Evolutionary conservation across 768 basidiomycete genomes (phyloP), one percentile per base, ranked within the genome.

Genomic region (Naematelia encephala): DNA sequence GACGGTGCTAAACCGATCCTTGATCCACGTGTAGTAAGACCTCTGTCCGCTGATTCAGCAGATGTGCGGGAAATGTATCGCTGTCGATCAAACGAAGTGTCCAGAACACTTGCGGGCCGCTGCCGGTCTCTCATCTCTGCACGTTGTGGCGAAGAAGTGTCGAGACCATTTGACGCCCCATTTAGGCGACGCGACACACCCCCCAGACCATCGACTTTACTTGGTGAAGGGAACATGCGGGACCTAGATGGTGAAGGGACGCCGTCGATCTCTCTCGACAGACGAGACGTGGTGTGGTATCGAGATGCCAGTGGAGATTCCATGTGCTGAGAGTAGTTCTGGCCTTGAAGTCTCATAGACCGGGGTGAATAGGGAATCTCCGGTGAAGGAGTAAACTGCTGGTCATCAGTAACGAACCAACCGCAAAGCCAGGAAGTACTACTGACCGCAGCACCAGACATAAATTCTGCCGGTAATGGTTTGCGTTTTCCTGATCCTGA

Each of bases 311-410:
- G 34, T 8, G 34, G 34, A 39, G 34, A 39, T 39, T 39, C 34
- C 34, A 5, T 8, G 46, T 25, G 23, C 19, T 48, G 5, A 48
- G 8, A 8, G 19, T 43, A 26, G 29, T 21, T 13, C 22, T 26
- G 44, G 45, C 23, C 19, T 16, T 56, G 25, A 27, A 28, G 39
- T 44, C 26, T 43, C 45, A 39, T 21, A 43, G 22, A 45, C 39
- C n/a, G 22, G 27, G 61, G 55, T 25, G 58, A 57, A 29, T 45
- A 25, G n/a, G 54, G 28, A 47, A 54, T 50, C 49, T 62, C 49
- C 2, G 70, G 67, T 11, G 70, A 68, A 3, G 70, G 70, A 10
- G 70, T 69, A 52, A 67, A 72, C 70, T 72, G 23, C 14, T 19
- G 11, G 14, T 26, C 11, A 51, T 22, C 23, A 26, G 23, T 1